Evolutionary conservation across 305 asterid species (phyloP).

Genomic region (Solanum chacoense): DNA sequence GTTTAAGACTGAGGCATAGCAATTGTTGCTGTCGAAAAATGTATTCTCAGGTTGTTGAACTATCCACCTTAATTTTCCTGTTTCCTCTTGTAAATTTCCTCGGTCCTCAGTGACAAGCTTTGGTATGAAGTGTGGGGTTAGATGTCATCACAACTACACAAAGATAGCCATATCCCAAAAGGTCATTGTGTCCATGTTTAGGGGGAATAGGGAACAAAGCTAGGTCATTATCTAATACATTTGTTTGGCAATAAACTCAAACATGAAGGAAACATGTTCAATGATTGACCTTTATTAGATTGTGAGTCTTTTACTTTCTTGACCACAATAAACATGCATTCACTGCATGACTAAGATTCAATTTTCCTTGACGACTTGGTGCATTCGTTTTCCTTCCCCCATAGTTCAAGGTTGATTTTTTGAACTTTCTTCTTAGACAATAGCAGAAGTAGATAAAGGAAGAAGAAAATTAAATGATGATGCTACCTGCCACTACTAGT

Average conservation of each 20-base stretch:
- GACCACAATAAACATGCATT: neutral
- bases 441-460: neutral
- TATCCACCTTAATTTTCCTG: neutral
- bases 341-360: neutral
- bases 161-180: neutral
- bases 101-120: neutral
- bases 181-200: neutral
- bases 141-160: neutral
- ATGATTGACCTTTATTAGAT: neutral
- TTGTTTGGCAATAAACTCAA: neutral
- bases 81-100: neutral
- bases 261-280: neutral
- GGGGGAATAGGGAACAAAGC: neutral
- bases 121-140: neutral
- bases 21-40: neutral
- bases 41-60: neutral
- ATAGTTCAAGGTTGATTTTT: neutral
- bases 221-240: neutral
- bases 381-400: neutral
- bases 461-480: neutral
- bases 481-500: neutral
- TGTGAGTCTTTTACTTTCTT: neutral
- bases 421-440: neutral
- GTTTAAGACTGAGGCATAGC: neutral
- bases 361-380: neutral